Conservation (phyloP, 2,329 filamentous ascomycete species). For the Coleophoma eucalyptorum region DNA sequence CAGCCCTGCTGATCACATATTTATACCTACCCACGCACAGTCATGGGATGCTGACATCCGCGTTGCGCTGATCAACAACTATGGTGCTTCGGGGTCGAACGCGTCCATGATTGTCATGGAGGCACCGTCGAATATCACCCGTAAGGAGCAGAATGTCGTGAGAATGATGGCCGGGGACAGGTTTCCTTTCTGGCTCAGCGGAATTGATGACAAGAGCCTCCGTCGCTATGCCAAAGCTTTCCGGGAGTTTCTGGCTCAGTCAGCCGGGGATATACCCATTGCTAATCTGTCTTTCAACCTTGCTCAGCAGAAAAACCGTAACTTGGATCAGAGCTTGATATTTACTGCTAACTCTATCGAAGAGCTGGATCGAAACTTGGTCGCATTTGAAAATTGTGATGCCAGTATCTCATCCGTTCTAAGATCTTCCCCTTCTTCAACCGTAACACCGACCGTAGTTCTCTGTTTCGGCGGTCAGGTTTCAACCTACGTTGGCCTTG, state of each 20-base stretch:
- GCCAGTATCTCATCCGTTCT: conserved; percentile 4
- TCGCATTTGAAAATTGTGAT: conserved; percentile 1
- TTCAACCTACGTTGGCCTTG: conserved; percentile 4
- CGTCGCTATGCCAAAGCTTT: conserved; percentile 13
- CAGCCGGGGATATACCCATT: conserved; percentile 12
- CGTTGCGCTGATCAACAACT: conserved; percentile 16
- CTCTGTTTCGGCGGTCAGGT: conserved; percentile 27
- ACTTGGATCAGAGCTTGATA: conserved; percentile 16
- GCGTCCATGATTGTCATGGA: conserved; percentile 10
- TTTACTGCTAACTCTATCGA: conserved; percentile 22
- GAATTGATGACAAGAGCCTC: conserved; percentile 19
- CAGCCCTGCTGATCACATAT: neutral
- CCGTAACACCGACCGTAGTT: conserved; percentile 22
- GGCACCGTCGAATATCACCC: neutral
- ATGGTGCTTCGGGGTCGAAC: conserved; percentile 20
- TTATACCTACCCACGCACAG: neutral
- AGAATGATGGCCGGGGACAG: neutral
- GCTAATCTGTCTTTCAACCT: conserved; percentile 30
- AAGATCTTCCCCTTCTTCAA: too few species aligned
- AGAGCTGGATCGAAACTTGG: conserved; percentile 22
- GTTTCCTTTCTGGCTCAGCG: conserved; percentile 12
- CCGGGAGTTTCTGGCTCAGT: conserved; percentile 5
- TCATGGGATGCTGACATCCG: conserved; percentile 1
- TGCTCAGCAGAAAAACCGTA: conserved; percentile 24
- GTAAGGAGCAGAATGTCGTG: neutral